Evolutionary conservation across 2,329 filamentous ascomycete genomes (phyloP).

Genomic region (Phyllosticta citrichinensis): DNA sequence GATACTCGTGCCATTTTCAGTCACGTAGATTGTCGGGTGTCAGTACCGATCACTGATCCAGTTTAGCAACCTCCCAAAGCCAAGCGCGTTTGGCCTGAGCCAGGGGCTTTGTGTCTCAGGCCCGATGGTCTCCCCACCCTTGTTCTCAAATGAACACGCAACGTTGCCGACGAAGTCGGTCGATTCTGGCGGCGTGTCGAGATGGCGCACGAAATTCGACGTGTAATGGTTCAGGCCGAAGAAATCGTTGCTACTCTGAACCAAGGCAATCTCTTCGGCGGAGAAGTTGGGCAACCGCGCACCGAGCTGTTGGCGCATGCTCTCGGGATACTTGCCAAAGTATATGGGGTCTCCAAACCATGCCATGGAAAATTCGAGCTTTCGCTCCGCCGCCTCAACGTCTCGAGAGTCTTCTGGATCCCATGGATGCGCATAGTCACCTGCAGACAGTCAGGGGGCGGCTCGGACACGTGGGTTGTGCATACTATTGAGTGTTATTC

Average conservation of each 20-base stretch:
- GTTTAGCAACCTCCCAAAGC: constrained; percentile 60
- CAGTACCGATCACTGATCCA: constrained; percentile 54
- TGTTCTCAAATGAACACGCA: constrained; percentile 60
- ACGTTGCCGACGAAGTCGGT: constrained; percentile 69
- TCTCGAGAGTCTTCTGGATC: constrained; percentile 66
- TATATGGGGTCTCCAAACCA: constrained; percentile 89
- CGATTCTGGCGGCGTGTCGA: constrained; percentile 47
- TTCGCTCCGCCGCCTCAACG: constrained; percentile 65
- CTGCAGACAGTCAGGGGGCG: constrained; percentile 22
- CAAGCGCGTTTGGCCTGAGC: constrained; percentile 65
- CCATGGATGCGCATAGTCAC: constrained; percentile 75
- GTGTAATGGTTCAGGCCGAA: constrained; percentile 95
- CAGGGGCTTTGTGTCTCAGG: constrained; percentile 74
- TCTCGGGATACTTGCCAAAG: constrained; percentile 71
- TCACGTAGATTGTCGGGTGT: constrained; percentile 71
- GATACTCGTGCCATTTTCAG: constrained; percentile 78
- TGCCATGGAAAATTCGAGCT: constrained; percentile 76
- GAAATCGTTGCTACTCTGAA: constrained; percentile 83
- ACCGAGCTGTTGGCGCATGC: constrained; percentile 73
- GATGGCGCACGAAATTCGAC: constrained; percentile 74
- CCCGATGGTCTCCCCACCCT: constrained; percentile 63
- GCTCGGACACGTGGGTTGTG: constrained; percentile 4
- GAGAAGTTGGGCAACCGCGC: constrained; percentile 67
- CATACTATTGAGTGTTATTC: constrained; percentile 73
- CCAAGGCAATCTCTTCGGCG: constrained; percentile 58